Evolutionary conservation across 2,329 filamentous ascomycete genomes (phyloP), one percentile per base, ranked within the genome.

Genomic region (Metarhizium album): DNA sequence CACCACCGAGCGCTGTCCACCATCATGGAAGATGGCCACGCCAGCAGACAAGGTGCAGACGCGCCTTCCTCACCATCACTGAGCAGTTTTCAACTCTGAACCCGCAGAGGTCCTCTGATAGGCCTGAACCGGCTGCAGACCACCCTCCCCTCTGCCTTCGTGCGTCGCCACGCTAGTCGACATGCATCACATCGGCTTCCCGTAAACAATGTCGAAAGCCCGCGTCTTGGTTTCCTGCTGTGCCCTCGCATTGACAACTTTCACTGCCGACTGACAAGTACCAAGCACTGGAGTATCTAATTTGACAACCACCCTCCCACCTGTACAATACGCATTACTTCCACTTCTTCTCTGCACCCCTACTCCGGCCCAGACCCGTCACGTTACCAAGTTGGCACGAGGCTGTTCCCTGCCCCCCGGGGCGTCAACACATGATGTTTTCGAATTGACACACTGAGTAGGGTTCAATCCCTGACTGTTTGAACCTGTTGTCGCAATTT

Each of bases 371-470:
- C 40, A 49, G 29, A 37, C 48, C 48, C 35, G 48, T 49, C 48
- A 49, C 42, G 48, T 45, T 49, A 38, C 40, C 27, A 38, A 29
- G 11, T 29, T 42, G 40, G 40, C 48, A 49, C 48, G 48, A 37
- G 48, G 48, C 29, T 42, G 13, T 20, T 13, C 22, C 27, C 31
- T 16, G 24, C 47, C 27, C 37, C 40, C 18, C 22, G 45, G 13
- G 18, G 16, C 8, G 24, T 5, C 40, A 27, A 20, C 9, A 5
- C 5, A 11, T 16, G 6, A 40, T 40, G 16, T 40, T 20, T 16
- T 20, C 1, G 11, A 20, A 20, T 20, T 11, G n/a, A 20, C 33
- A 8, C 4, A 35, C 33, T 13, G 33, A 29, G 27, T 29, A 29
- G 27, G 27, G 7, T 35, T 35, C 11, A 6, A 40, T 5, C 5